A percentile compares a stretch with the other conserved stretches of the same genome.
These are phyloP conservation scores for Aspergillus spinulosporus DNA, from an alignment of 2,329 filamentous ascomycete genomes.

Conservation along the genomic window DNA sequence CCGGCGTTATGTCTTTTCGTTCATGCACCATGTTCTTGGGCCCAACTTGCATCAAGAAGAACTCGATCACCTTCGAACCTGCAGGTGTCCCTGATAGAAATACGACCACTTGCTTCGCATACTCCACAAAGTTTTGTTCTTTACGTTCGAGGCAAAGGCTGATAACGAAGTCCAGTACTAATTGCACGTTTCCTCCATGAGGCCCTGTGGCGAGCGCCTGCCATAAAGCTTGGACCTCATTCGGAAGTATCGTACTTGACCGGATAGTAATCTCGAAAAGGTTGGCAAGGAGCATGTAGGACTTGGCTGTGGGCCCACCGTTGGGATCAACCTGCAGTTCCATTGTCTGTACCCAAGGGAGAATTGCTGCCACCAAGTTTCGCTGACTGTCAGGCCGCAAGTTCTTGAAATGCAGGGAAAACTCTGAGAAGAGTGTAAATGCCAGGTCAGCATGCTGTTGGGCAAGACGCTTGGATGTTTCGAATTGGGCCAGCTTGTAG, in stretches of 20 bases:
- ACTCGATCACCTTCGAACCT: conserved; percentile 90
- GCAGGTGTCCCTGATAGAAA: conserved; percentile 85
- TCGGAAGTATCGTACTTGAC: conserved; percentile 82
- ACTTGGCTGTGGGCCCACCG: conserved; percentile 83
- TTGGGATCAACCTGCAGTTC: conserved; percentile 90
- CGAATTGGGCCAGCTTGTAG: conserved; percentile 95
- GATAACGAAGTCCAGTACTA: conserved; percentile 96
- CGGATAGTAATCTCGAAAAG: conserved; percentile 95
- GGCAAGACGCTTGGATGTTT: conserved; percentile 86
- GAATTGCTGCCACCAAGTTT: conserved; percentile 88
- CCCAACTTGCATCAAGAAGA: conserved; percentile 83
- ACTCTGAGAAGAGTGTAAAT: conserved; percentile 94
- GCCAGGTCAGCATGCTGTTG: conserved; percentile 86
- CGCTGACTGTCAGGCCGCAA: conserved; percentile 79
- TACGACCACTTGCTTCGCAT: conserved; percentile 96
- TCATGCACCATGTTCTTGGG: conserved; percentile 97
- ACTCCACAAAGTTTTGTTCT: conserved; percentile 97
- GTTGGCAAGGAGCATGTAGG: conserved; percentile 93
- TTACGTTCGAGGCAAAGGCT: conserved; percentile 86
- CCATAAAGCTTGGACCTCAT: conserved; percentile 97
- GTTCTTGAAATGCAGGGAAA: conserved; percentile 88
- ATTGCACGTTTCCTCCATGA: conserved; percentile 87
- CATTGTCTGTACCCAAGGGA: conserved; percentile 95
- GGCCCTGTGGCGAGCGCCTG: conserved; percentile 92
- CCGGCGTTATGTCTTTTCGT: conserved; percentile 69